A percentile compares a stretch with the other conserved stretches of the same genome.
phyloP scores from a whole-genome alignment of 441 rosid genomes.

The Eutrema salsugineum region DNA sequence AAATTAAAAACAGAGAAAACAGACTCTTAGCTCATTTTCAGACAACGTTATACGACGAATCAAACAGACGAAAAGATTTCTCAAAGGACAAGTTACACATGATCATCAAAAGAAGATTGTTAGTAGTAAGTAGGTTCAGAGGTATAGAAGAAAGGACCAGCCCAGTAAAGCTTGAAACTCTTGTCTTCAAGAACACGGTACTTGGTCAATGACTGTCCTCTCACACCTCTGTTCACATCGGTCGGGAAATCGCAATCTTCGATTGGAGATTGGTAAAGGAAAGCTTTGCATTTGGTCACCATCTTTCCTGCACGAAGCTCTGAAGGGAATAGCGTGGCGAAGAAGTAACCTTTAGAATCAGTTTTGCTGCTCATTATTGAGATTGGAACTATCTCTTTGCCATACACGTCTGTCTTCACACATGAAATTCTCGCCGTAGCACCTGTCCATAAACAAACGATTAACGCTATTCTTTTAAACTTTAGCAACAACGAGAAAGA shows the following conservation, averaged over 20 bases:
- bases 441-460: slow-evolving; percentile 14
- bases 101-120: background rate
- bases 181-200: slow-evolving; percentile 34
- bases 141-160: slow-evolving; percentile 43
- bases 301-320: slow-evolving; percentile 30
- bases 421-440: slow-evolving; percentile 52
- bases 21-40: slow-evolving; percentile 18
- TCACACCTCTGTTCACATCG: slow-evolving; percentile 43
- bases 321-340: slow-evolving; percentile 42
- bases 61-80: slow-evolving; percentile 18
- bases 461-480: background rate
- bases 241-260: slow-evolving; percentile 40
- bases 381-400: slow-evolving; percentile 46
- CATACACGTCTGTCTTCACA: slow-evolving; percentile 41
- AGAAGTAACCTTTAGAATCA: slow-evolving; percentile 50
- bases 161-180: slow-evolving; percentile 52
- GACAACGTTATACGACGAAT: slow-evolving; percentile 9
- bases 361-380: slow-evolving; percentile 40
- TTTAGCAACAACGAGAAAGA: background rate
- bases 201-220: slow-evolving; percentile 36
- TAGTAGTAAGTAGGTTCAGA: slow-evolving; percentile 36
- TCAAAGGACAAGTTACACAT: background rate
- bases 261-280: slow-evolving; percentile 39
- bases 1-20: slow-evolving; percentile 7
- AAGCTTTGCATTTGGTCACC: slow-evolving; percentile 51